Evolutionary conservation across 345 rosid genomes (phyloP).

Genomic region (Rhizophora mangle): DNA sequence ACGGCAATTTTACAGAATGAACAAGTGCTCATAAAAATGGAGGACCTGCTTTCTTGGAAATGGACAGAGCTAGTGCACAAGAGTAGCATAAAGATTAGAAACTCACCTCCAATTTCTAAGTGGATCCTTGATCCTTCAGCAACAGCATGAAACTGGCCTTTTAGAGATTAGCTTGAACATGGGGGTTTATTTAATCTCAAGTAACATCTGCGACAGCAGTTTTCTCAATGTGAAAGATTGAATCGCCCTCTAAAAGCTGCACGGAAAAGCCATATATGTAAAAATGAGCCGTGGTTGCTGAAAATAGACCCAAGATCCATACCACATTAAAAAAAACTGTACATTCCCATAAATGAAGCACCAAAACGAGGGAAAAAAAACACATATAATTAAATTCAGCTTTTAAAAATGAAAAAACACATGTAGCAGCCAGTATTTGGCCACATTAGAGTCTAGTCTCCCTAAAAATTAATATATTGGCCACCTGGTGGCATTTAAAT

Average conservation of each 20-base stretch:
- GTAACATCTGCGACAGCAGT: no score
- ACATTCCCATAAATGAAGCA: background rate
- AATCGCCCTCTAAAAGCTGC: background rate
- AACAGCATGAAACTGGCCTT: no score
- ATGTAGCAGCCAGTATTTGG: conserved; percentile 14
- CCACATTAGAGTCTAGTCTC: background rate
- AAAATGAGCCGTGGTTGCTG: background rate
- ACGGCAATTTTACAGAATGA: no score
- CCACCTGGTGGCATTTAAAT: conserved; percentile 17
- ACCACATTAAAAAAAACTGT: background rate
- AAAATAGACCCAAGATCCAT: background rate
- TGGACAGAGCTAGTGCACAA: no score
- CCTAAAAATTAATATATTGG: background rate
- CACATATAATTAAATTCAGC: background rate
- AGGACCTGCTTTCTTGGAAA: no score
- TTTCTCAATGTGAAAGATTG: background rate
- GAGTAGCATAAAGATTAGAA: no score
- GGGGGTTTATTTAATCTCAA: no score
- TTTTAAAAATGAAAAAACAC: background rate
- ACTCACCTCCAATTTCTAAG: no score
- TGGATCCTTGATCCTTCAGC: no score
- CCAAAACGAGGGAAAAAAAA: background rate
- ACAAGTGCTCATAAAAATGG: no score
- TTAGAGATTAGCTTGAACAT: no score
- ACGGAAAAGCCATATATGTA: background rate